Conservation (phyloP, 805 yeast species). For the Barnettozyma salicaria region DNA sequence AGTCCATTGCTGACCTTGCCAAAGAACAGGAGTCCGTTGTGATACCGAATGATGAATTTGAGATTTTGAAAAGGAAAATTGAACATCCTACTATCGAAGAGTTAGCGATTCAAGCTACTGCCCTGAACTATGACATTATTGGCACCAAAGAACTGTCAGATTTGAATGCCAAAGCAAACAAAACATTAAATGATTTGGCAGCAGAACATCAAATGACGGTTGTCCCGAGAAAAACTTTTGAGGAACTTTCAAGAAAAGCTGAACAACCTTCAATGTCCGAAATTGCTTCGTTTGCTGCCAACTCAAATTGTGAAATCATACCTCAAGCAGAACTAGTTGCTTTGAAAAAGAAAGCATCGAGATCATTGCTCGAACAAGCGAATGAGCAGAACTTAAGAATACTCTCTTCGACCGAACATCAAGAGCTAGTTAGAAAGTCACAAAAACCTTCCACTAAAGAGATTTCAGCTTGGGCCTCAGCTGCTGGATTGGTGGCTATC, state of each 20-base stretch:
- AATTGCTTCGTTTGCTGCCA: too few species aligned
- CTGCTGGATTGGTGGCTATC: constrained; percentile 8
- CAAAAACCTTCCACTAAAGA: constrained; percentile 10
- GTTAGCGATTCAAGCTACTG: constrained; percentile 12
- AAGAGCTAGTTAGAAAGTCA: constrained; percentile 10
- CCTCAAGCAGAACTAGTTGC: background rate
- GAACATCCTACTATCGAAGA: constrained; percentile 18
- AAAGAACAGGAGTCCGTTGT: constrained; percentile 9
- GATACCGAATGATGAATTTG: constrained; percentile 7
- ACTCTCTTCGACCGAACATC: constrained; percentile 13
- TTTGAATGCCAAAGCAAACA: constrained; percentile 2
- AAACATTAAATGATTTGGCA: constrained; percentile 9
- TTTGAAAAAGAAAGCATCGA: constrained; percentile 9
- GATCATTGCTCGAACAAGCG: constrained; percentile 16
- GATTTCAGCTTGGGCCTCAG: constrained; percentile 12
- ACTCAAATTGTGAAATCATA: constrained; percentile 19
- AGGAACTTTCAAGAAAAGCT: too few species aligned
- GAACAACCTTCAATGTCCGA: too few species aligned
- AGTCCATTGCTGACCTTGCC: constrained; percentile 18
- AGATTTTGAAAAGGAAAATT: constrained; percentile 15
- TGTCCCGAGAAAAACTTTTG: too few species aligned
- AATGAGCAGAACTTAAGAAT: constrained; percentile 13
- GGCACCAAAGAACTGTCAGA: constrained; percentile 2
- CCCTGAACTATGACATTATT: constrained; percentile 19
- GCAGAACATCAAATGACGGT: constrained; percentile 1